Evolutionary conservation across 306 rosid species (phyloP).

Genomic region (Citrullus amarus): DNA sequence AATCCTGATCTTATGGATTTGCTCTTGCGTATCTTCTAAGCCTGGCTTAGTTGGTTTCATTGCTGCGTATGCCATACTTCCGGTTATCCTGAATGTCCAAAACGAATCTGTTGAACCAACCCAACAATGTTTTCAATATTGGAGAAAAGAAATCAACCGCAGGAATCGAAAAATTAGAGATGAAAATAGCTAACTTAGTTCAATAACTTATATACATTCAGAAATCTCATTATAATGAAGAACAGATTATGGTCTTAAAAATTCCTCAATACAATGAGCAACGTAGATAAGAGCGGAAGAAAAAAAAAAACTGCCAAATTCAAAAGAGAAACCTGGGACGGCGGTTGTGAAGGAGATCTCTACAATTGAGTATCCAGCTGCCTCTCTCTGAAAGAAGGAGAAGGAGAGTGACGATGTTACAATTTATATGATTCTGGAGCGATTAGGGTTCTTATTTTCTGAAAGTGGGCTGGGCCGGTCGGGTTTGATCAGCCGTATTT

Average conservation of each 20-base stretch:
- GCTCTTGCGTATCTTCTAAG: conserved; percentile 53
- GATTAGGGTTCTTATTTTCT: neutral
- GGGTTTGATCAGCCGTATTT: neutral
- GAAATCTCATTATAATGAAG: neutral
- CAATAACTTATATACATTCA: neutral
- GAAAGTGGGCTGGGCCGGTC: neutral
- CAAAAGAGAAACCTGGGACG: neutral
- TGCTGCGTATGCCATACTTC: conserved; percentile 54
- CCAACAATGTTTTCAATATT: neutral
- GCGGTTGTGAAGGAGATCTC: neutral
- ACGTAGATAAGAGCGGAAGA: neutral
- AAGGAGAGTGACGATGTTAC: neutral
- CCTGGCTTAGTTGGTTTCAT: conserved; percentile 70
- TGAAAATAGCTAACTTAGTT: neutral
- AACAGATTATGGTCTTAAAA: neutral
- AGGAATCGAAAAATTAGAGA: too few species aligned
- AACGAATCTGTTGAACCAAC: neutral
- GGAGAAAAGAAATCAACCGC: neutral
- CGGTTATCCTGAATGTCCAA: neutral
- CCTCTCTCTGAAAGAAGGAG: neutral
- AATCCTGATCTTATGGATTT: conserved; percentile 83
- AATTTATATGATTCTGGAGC: neutral
- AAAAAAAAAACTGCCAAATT: neutral
- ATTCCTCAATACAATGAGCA: neutral
- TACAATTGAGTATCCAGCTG: neutral